A percentile compares a stretch with the other conserved stretches of the same genome.
These are phyloP conservation scores for Paracamarosporium sp. DNA, from an alignment of 2,329 filamentous ascomycete species.

Conservation along the genomic window DNA sequence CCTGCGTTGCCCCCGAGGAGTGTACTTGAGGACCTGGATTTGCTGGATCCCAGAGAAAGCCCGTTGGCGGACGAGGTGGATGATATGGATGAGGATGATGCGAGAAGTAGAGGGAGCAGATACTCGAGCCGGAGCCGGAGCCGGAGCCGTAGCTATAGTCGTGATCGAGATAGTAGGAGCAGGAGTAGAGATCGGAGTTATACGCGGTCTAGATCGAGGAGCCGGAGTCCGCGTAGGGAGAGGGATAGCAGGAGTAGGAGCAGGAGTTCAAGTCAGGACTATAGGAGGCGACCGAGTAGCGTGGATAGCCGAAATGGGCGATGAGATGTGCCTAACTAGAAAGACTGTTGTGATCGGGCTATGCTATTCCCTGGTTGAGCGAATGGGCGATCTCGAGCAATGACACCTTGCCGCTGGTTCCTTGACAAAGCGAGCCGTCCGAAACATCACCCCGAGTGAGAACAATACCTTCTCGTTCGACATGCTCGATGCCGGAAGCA, in stretches of 20 bases:
- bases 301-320: constrained; percentile 2
- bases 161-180: constrained; percentile 10
- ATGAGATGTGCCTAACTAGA: neutral
- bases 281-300: constrained; percentile 6
- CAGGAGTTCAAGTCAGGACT: constrained; percentile 7
- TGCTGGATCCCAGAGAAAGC: constrained; percentile 84
- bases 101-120: constrained; percentile 3
- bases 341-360: too few species aligned
- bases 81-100: constrained; percentile 67
- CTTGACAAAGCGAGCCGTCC: too few species aligned
- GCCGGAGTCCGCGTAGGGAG: constrained; percentile 4
- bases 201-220: constrained; percentile 1
- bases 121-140: constrained; percentile 8
- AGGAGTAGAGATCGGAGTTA: constrained; percentile 7
- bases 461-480: too few species aligned
- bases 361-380: too few species aligned
- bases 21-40: constrained; percentile 85
- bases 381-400: too few species aligned
- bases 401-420: too few species aligned
- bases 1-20: constrained; percentile 88
- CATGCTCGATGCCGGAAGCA: too few species aligned
- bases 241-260: neutral
- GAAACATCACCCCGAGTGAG: too few species aligned
- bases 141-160: constrained; percentile 4
- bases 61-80: constrained; percentile 78